Percentiles rank a stretch among this genome's conserved stretches.
Evolutionary conservation across 176 grass and related monocot genomes (phyloP).

Genomic region (Ampelocalamus luodianensis): DNA sequence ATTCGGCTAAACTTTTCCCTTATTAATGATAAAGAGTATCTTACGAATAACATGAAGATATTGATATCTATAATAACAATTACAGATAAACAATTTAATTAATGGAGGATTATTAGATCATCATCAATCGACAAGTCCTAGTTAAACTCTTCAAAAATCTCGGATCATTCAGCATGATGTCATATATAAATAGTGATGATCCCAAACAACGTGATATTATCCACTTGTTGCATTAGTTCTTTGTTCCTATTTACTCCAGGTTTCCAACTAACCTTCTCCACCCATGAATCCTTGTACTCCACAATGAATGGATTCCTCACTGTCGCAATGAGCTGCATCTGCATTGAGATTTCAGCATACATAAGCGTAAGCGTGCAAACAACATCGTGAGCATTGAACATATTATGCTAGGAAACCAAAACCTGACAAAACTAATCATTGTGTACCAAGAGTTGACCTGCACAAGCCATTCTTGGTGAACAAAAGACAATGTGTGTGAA

Average conservation of each 20-base stretch:
- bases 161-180: not conserved
- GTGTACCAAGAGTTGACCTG: conserved; percentile 31
- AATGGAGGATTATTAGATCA: too few relatives aligned
- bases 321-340: conserved; percentile 90
- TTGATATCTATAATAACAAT: too few relatives aligned
- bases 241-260: not conserved
- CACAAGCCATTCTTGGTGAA: conserved; percentile 20
- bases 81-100: too few relatives aligned
- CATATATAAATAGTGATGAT: not conserved
- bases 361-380: conserved; percentile 28
- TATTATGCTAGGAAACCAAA: conserved; percentile 25
- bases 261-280: conserved; percentile 67
- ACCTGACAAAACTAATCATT: conserved; percentile 39
- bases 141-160: not conserved
- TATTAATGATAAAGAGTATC: too few relatives aligned
- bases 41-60: too few relatives aligned
- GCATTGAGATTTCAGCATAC: conserved; percentile 21
- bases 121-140: too few relatives aligned
- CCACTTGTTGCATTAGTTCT: not conserved
- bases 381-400: not conserved
- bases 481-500: conserved; percentile 27
- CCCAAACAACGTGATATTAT: not conserved
- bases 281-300: conserved; percentile 95
- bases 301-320: conserved; percentile 93
- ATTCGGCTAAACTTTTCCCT: too few relatives aligned